Percentiles rank a stretch among this genome's conserved stretches.
These are phyloP conservation scores for Penicillium corylophilum DNA, from an alignment of 2,329 filamentous ascomycete genomes.

Conservation along the genomic window DNA sequence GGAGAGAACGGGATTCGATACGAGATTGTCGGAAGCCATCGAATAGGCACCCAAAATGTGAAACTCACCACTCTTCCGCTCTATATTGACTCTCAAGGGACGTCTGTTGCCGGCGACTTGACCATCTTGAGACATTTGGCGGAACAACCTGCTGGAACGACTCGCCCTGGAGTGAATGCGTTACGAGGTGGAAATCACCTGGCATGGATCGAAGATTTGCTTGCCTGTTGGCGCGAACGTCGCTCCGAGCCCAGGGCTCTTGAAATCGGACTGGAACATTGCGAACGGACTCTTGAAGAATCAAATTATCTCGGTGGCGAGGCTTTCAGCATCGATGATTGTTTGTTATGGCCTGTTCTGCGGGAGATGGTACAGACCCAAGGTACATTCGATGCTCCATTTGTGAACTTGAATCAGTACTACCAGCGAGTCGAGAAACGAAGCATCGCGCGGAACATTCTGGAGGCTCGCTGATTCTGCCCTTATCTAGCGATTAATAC, in stretches of 20 bases:
- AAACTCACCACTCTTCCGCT: constrained; percentile 15
- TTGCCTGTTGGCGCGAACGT: constrained; percentile 31
- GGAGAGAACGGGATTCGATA: constrained; percentile 43
- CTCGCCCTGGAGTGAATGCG: constrained; percentile 27
- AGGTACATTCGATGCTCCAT: constrained; percentile 24
- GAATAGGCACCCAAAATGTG: constrained; percentile 9
- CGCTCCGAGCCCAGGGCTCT: constrained; percentile 9
- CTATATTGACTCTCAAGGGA: constrained; percentile 32
- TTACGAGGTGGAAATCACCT: constrained; percentile 31
- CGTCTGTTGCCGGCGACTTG: constrained; percentile 29
- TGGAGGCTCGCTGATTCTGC: constrained; percentile 21
- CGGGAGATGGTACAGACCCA: constrained; percentile 35
- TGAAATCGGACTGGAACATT: constrained; percentile 24
- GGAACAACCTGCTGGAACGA: constrained; percentile 17
- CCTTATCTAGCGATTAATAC: constrained; percentile 2
- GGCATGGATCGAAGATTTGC: constrained; percentile 29
- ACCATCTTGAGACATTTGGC: constrained; percentile 35
- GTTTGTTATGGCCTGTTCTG: constrained; percentile 45
- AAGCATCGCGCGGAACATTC: constrained; percentile 34
- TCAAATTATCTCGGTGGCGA: constrained; percentile 38
- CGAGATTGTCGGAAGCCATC: constrained; percentile 6
- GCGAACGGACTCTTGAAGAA: constrained; percentile 34
- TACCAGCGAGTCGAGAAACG: constrained; percentile 41
- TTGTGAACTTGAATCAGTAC: constrained; percentile 37
- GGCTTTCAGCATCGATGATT: constrained; percentile 43